phyloP scores from a whole-genome alignment of 2,329 filamentous ascomycete species.

The Paecilomyces variotii region DNA sequence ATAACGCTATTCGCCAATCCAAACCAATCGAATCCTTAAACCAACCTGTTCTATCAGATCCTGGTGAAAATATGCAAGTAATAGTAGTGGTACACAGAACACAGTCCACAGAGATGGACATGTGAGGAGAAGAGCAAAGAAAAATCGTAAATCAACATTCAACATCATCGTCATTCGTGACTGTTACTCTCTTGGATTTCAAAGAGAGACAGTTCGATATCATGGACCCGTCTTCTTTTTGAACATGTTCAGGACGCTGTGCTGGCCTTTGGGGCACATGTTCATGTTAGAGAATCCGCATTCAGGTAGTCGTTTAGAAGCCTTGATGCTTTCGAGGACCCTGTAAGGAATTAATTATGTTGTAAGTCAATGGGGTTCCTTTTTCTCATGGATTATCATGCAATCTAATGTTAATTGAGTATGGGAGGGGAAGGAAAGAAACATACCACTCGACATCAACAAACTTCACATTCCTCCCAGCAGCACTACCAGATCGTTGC shows the following conservation, averaged over 20 bases:
- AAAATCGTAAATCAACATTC: no score
- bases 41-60: not conserved
- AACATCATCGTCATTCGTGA: not conserved
- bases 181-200: no score
- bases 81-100: no score
- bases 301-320: slow-evolving; percentile 66
- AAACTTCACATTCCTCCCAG: slow-evolving; percentile 64
- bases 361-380: not conserved
- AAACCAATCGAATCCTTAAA: not conserved
- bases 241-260: slow-evolving; percentile 54
- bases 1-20: not conserved
- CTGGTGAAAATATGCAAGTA: not conserved
- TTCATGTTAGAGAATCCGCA: slow-evolving; percentile 59
- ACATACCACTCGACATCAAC: slow-evolving; percentile 72
- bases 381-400: not conserved
- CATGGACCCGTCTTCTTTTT: slow-evolving; percentile 5
- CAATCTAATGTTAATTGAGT: not conserved
- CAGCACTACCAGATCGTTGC: slow-evolving; percentile 41
- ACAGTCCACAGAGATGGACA: no score
- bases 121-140: no score
- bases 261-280: slow-evolving; percentile 54
- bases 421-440: slow-evolving; percentile 6
- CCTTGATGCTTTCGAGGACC: slow-evolving; percentile 76
- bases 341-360: slow-evolving; percentile 31
- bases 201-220: not conserved